phyloP scores from a whole-genome alignment of 2,329 filamentous ascomycete genomes.

The Ambrosiella xylebori region DNA sequence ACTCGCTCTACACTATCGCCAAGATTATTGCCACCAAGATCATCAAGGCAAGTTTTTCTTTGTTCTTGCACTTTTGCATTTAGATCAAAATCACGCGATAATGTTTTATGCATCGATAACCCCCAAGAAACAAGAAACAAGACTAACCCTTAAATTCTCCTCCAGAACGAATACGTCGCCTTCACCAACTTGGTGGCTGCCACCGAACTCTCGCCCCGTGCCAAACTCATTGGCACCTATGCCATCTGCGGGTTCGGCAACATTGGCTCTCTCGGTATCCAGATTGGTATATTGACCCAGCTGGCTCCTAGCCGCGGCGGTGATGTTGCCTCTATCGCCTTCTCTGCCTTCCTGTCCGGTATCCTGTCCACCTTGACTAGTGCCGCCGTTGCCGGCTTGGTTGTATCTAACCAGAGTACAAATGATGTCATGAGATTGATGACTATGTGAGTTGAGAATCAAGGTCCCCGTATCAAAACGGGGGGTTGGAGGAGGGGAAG shows the following conservation, averaged over 20 bases:
- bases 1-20: conserved; percentile 53
- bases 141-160: not conserved
- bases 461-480: not conserved
- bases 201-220: conserved; percentile 45
- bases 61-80: not conserved
- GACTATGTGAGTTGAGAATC: conserved; percentile 3
- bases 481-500: not conserved
- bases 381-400: conserved; percentile 59
- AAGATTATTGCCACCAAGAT: conserved; percentile 73
- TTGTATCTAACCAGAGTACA: conserved; percentile 37
- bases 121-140: not conserved
- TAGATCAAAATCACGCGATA: conserved; percentile 14
- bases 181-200: conserved; percentile 43
- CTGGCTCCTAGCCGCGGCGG: conserved; percentile 57
- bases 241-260: conserved; percentile 74
- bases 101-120: too few relatives aligned
- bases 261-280: conserved; percentile 71
- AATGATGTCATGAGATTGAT: conserved; percentile 10
- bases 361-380: conserved; percentile 64
- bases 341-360: conserved; percentile 63
- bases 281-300: conserved; percentile 75
- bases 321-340: conserved; percentile 57
- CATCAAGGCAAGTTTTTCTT: conserved; percentile 35
- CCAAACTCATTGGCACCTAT: conserved; percentile 69
- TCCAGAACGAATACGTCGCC: conserved; percentile 60